Conservation (phyloP, 768 basidiomycete genomes). For the Tulasnella sp. region DNA sequence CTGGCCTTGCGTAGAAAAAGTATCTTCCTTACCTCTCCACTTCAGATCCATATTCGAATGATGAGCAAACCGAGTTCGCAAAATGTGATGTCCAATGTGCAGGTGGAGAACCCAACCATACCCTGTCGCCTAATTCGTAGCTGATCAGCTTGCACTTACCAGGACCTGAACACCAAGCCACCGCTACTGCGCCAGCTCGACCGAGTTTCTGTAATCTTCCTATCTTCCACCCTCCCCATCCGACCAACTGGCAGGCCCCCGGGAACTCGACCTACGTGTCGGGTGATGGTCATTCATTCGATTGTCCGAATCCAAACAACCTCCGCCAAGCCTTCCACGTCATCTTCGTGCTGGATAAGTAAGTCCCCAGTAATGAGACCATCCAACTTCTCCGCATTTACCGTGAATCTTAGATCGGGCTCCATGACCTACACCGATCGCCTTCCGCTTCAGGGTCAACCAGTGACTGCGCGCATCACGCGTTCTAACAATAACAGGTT, state of each 20-base stretch:
- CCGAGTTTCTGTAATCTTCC: constrained; percentile 51
- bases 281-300: constrained; percentile 49
- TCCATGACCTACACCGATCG: constrained; percentile 43
- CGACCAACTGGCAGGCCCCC: constrained; percentile 26
- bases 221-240: constrained; percentile 42
- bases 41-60: constrained; percentile 50
- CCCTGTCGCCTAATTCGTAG: neutral
- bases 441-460: constrained; percentile 40
- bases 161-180: constrained; percentile 48
- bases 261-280: constrained; percentile 41
- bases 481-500: constrained; percentile 41
- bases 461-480: constrained; percentile 35
- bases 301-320: constrained; percentile 47
- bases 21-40: neutral
- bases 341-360: constrained; percentile 52
- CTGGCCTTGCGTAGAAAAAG: neutral
- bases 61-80: constrained; percentile 46
- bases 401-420: constrained; percentile 35
- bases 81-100: constrained; percentile 35
- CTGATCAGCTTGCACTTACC: neutral
- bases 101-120: constrained; percentile 30
- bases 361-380: neutral
- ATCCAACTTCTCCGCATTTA: neutral
- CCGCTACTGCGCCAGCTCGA: constrained; percentile 35
- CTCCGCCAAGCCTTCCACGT: constrained; percentile 53